Conservation (phyloP, 1,284 basidiomycete genomes). For the Leccinum fallax region DNA sequence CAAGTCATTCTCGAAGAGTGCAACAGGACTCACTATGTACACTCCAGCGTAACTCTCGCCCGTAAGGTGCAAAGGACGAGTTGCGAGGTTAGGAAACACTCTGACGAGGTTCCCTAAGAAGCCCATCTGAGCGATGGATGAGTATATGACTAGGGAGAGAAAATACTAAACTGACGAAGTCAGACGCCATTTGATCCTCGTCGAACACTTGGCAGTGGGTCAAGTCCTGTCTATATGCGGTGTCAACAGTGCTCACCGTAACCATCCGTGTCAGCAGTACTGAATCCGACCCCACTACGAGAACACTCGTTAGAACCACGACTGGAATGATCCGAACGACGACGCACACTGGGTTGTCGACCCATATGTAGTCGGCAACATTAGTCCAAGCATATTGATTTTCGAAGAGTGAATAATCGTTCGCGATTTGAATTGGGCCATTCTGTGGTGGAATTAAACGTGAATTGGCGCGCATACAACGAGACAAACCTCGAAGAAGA, state of each 20-base stretch:
- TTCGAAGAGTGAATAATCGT: constrained; percentile 47
- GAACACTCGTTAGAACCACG: constrained; percentile 9
- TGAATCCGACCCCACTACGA: constrained; percentile 59
- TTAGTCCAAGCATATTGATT: constrained; percentile 62
- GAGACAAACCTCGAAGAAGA: constrained; percentile 59
- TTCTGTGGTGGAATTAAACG: constrained; percentile 44
- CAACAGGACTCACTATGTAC: constrained; percentile 53
- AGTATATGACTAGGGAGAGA: not conserved
- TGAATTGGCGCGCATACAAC: not conserved
- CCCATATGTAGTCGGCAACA: constrained; percentile 68
- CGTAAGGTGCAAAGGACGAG: constrained; percentile 59
- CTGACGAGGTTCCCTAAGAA: constrained; percentile 67
- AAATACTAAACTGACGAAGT: constrained; percentile 54
- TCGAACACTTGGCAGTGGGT: constrained; percentile 47
- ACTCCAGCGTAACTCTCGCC: constrained; percentile 71
- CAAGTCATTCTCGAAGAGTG: not conserved
- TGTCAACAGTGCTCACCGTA: constrained; percentile 46
- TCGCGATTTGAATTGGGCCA: constrained; percentile 61
- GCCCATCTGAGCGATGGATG: constrained; percentile 50
- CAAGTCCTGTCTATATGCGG: not conserved
- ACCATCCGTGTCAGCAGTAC: constrained; percentile 62
- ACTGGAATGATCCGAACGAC: not conserved
- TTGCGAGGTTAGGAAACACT: constrained; percentile 63
- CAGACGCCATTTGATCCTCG: constrained; percentile 67
- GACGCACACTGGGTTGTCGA: constrained; percentile 72